A percentile compares a stretch with the other conserved stretches of the same genome.
These are phyloP conservation scores for Fusarium multiceps DNA, from an alignment of 2,329 filamentous ascomycete species.

Conservation along the genomic window DNA sequence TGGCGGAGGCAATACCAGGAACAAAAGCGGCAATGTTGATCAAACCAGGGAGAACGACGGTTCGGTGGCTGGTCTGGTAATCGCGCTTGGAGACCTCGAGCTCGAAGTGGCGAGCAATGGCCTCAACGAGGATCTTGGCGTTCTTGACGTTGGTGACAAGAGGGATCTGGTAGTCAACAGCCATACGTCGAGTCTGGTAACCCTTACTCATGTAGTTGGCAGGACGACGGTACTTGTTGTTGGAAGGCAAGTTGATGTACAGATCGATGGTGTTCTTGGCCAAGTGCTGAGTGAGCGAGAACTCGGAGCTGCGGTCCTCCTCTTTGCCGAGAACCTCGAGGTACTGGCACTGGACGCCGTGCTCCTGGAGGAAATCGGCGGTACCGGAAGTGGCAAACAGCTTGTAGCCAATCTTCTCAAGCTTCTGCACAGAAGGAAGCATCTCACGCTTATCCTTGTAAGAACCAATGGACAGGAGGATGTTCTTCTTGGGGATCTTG, in stretches of 20 bases:
- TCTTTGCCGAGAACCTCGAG: constrained; percentile 86
- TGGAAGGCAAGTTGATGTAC: constrained; percentile 99
- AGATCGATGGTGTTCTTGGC: constrained; percentile 98
- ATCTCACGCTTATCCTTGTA: constrained; percentile 99
- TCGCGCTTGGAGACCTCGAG: constrained; percentile 86
- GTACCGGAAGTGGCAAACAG: constrained; percentile 96
- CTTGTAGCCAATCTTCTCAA: constrained; percentile 92
- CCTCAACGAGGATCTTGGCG: constrained; percentile 95
- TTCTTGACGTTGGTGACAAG: constrained; percentile 99
- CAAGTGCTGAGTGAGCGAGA: constrained; percentile 95
- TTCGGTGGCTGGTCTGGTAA: constrained; percentile 89
- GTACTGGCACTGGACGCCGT: constrained; percentile 92
- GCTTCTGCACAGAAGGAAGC: constrained; percentile 89
- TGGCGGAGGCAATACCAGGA: constrained; percentile 73
- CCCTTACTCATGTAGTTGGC: constrained; percentile 99
- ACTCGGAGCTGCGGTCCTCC: constrained; percentile 91
- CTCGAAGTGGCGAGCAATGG: constrained; percentile 88
- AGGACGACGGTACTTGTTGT: constrained; percentile 94
- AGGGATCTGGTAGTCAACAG: constrained; percentile 95
- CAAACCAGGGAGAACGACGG: constrained; percentile 77
- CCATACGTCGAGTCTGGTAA: constrained; percentile 96
- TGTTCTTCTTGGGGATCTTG: constrained; percentile 94
- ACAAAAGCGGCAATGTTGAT: constrained; percentile 86
- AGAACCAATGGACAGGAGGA: constrained; percentile 93
- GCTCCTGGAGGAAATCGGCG: constrained; percentile 93